phyloP scores from a whole-genome alignment of 1,284 basidiomycete genomes.

The Schizophyllum amplum region DNA sequence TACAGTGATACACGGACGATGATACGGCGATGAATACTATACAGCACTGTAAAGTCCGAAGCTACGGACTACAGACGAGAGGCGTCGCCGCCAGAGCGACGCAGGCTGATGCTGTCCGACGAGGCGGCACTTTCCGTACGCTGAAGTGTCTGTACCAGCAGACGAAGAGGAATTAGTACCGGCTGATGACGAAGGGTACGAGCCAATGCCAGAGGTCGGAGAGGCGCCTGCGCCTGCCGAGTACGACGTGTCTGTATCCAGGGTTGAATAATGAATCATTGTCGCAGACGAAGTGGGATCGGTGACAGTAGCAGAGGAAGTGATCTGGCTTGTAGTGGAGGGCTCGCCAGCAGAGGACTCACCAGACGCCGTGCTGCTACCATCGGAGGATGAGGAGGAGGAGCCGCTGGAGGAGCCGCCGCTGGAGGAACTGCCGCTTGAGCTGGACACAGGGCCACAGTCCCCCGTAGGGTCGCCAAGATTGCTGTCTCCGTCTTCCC shows the following conservation, averaged over 20 bases:
- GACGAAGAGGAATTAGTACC: neutral
- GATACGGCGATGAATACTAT: neutral
- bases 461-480: neutral
- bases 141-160: neutral
- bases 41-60: neutral
- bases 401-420: neutral
- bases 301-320: neutral
- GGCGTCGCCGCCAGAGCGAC: neutral
- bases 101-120: neutral
- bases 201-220: neutral
- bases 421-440: neutral
- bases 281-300: neutral
- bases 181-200: neutral
- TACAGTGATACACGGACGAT: neutral
- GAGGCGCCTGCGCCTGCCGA: neutral
- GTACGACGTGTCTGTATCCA: neutral
- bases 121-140: neutral
- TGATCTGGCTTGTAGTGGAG: neutral
- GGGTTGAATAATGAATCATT: neutral
- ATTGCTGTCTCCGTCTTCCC: neutral
- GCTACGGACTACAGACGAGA: neutral
- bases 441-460: neutral
- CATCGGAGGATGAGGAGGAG: too few relatives aligned
- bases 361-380: neutral
- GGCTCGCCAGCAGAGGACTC: neutral